These are phyloP conservation scores for Candida tibetensis DNA, from an alignment of 805 yeast species.

Conservation along the genomic window DNA sequence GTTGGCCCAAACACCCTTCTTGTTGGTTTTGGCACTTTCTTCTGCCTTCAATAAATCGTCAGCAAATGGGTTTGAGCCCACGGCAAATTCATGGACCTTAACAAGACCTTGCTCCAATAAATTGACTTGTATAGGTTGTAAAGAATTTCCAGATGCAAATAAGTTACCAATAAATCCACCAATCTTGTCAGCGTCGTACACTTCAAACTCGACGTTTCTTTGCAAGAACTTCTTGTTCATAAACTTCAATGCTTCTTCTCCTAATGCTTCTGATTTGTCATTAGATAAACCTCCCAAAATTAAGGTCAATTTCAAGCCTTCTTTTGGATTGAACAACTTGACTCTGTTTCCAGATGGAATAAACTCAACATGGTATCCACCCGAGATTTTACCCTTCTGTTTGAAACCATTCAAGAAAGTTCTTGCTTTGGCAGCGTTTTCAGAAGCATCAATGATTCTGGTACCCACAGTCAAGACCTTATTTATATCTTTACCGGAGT, in stretches of 20 bases:
- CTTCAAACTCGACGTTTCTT: slow-evolving; percentile 68
- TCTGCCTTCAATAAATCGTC: slow-evolving; percentile 59
- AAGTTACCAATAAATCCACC: slow-evolving; percentile 81
- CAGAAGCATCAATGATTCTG: slow-evolving; percentile 77
- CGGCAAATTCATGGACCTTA: slow-evolving; percentile 62
- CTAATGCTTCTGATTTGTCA: slow-evolving; percentile 36
- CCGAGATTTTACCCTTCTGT: slow-evolving; percentile 62
- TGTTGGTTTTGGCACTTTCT: slow-evolving; percentile 51
- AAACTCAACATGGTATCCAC: slow-evolving; percentile 61
- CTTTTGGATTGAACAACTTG: slow-evolving; percentile 65
- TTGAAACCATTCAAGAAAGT: slow-evolving; percentile 69
- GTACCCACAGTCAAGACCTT: slow-evolving; percentile 55
- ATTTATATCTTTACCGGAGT: slow-evolving; percentile 36
- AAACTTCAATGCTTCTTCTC: slow-evolving; percentile 51
- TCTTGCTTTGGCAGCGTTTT: slow-evolving; percentile 65
- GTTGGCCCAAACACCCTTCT: slow-evolving; percentile 66
- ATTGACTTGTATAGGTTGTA: slow-evolving; percentile 53
- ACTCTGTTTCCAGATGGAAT: slow-evolving; percentile 68
- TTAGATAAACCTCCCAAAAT: slow-evolving; percentile 71
- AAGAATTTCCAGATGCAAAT: slow-evolving; percentile 47
- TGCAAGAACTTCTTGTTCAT: slow-evolving; percentile 59
- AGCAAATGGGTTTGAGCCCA: slow-evolving; percentile 53
- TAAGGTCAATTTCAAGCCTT: slow-evolving; percentile 63
- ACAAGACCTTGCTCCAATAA: slow-evolving; percentile 64
- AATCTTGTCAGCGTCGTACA: slow-evolving; percentile 67